Base-by-base conservation (phyloP, 139 green algal species). In the Chlamydomonas schloesseri region DNA sequence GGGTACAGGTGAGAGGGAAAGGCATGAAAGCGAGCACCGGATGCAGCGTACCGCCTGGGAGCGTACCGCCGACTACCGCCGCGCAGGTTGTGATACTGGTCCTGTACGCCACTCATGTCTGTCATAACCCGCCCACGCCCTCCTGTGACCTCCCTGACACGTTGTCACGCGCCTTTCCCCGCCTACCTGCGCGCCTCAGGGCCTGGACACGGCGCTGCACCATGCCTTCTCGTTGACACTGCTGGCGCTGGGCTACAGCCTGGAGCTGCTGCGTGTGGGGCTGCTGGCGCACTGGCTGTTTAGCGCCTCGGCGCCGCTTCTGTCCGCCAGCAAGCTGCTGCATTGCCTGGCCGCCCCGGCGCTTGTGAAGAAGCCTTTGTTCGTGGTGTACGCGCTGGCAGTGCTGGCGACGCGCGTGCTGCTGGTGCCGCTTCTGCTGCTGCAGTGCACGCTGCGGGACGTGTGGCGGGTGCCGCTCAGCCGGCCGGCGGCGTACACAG, bases 211-310 rank as follows among this genome's bases (percentile, higher is more conserved):
- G 8, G 68, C 34, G 11, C 34, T 71, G n/a, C 81, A 87, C 55
- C 81, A 87, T 24, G 69, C 69, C 9, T 33, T 47, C 36, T 72
- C 81, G 15, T 69, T 87, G 26, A 13, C 18, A 0, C 36, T 79
- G 33, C 55, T 87, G 28, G 69, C 10, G 1, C 33, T 87, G 53
- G 34, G 69, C 4, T 78, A 78, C 29, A 34, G 8, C 26, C 29
- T 72, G 55, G 65, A 46, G 28, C 69, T 87, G 69, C 50, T 72
- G 33, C 81, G 81, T 0, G 14, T 87, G 6, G 69, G 46, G 4
- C 55, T 87, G 34, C 69, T 87, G 53, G 69, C 68, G 26, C 81
- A 80, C 69, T 72, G 53, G 69, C 14, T 87, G 1, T 80, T 87
- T 55, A 17, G 15, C 4, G 33, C 50, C 15, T 65, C 81, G 3